Conservation (phyloP, 2,329 filamentous ascomycete genomes). For the Ambrosiella xylebori region DNA sequence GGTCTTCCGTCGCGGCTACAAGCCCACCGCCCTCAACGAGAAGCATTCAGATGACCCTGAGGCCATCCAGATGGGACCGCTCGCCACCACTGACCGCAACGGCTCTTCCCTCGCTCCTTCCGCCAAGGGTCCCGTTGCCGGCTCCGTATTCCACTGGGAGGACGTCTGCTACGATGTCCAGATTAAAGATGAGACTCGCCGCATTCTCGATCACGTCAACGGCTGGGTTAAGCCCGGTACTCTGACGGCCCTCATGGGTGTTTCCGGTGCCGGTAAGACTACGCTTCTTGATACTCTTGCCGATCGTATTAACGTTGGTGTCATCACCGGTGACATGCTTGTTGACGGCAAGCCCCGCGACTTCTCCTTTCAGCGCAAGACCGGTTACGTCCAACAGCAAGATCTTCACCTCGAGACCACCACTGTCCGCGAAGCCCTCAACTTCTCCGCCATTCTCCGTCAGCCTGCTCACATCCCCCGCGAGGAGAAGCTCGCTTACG, state of each 20-base stretch:
- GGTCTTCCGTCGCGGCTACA: constrained; percentile 54
- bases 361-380: constrained; percentile 44
- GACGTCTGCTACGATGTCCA: constrained; percentile 62
- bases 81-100: constrained; percentile 27
- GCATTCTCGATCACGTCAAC: constrained; percentile 60
- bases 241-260: constrained; percentile 60
- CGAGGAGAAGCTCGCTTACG: constrained; percentile 69
- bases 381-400: constrained; percentile 65
- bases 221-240: constrained; percentile 87
- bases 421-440: constrained; percentile 75
- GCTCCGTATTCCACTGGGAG: constrained; percentile 69
- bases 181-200: constrained; percentile 57
- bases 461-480: constrained; percentile 59
- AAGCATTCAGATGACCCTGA: constrained; percentile 46
- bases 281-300: constrained; percentile 27
- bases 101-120: constrained; percentile 15
- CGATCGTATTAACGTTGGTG: constrained; percentile 38
- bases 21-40: constrained; percentile 39
- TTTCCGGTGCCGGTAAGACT: constrained; percentile 31
- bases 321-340: constrained; percentile 48
- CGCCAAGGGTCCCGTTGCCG: constrained; percentile 23
- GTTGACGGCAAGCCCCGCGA: constrained; percentile 42
- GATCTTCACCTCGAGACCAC: constrained; percentile 73
- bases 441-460: constrained; percentile 70
- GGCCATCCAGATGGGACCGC: constrained; percentile 32